phyloP scores from a whole-genome alignment of 2,329 filamentous ascomycete genomes.

The Verticillium isaacii region DNA sequence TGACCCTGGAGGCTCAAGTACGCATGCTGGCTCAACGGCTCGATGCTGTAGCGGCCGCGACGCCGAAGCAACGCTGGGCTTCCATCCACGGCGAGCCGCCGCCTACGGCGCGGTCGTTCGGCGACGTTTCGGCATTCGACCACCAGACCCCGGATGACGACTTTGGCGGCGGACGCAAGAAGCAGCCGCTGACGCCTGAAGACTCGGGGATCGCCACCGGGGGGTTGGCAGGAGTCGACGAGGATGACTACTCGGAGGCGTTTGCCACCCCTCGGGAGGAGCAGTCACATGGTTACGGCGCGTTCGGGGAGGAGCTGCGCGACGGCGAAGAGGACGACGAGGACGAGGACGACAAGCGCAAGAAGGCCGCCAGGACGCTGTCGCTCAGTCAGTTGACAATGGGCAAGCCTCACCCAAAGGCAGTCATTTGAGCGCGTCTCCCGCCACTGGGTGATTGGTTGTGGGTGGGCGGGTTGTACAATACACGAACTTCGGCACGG shows the following conservation, averaged over 20 bases:
- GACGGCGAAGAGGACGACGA: slow-evolving; percentile 30
- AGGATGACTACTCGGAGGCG: slow-evolving; percentile 40
- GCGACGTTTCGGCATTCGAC: slow-evolving; percentile 35
- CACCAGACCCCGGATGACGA: slow-evolving; percentile 35
- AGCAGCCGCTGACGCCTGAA: slow-evolving; percentile 14
- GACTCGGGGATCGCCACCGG: slow-evolving; percentile 29
- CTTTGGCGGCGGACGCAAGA: slow-evolving; percentile 12
- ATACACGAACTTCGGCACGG: neutral
- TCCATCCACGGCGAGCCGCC: slow-evolving; percentile 22
- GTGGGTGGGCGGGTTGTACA: neutral
- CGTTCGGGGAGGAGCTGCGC: slow-evolving; percentile 38
- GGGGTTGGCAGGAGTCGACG: slow-evolving; percentile 24
- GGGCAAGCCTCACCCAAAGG: slow-evolving; percentile 20
- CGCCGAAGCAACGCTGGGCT: slow-evolving; percentile 11
- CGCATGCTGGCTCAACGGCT: slow-evolving; percentile 46
- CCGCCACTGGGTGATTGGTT: neutral
- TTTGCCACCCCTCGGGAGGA: slow-evolving; percentile 51
- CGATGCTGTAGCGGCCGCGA: slow-evolving; percentile 36
- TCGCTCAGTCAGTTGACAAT: slow-evolving; percentile 58
- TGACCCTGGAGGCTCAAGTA: slow-evolving; percentile 52
- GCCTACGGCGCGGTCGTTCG: slow-evolving; percentile 29
- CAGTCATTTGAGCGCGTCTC: neutral
- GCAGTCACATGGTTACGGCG: slow-evolving; percentile 22
- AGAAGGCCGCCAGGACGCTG: slow-evolving; percentile 58
- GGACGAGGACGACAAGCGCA: slow-evolving; percentile 31